Conservation (phyloP, 495 filamentous ascomycete species). For the Penicillium dipodomyicola region DNA sequence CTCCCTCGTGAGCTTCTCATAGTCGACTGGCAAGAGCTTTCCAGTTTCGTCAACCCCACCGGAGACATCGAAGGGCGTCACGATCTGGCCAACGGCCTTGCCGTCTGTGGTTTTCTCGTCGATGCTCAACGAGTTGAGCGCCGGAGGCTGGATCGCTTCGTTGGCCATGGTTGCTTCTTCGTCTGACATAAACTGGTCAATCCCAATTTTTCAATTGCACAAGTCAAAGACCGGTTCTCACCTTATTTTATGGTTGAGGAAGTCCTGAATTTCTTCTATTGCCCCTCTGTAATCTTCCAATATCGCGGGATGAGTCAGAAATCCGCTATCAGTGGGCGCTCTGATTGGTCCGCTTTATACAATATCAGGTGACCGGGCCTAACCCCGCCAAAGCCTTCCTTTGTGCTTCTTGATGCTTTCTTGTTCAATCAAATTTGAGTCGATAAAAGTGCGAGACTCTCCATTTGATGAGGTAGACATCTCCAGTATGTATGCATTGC, state of each 20-base stretch:
- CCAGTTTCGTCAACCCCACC: constrained; percentile 57
- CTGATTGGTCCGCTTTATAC: constrained; percentile 11
- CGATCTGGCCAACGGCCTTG: constrained; percentile 50
- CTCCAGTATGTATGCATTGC: not conserved
- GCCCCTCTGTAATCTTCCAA: constrained; percentile 19
- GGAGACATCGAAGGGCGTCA: constrained; percentile 58
- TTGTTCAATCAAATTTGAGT: not conserved
- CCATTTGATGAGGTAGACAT: not conserved
- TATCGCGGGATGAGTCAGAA: constrained; percentile 26
- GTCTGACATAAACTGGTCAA: not conserved
- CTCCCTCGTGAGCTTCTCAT: constrained; percentile 48
- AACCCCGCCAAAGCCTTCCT: constrained; percentile 3
- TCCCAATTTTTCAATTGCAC: not conserved
- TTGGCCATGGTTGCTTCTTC: constrained; percentile 39
- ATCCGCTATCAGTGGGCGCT: constrained; percentile 15
- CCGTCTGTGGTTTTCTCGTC: constrained; percentile 39
- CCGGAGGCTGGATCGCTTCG: constrained; percentile 51
- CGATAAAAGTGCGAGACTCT: not conserved
- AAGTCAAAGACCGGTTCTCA: not conserved
- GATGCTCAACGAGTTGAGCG: constrained; percentile 46
- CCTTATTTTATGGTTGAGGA: constrained; percentile 7
- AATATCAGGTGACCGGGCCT: constrained; percentile 12
- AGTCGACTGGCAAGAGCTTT: constrained; percentile 56
- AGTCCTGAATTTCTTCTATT: constrained; percentile 13
- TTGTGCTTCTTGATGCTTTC: not conserved